phyloP scores from a whole-genome alignment of 352 stramenopile genomes.

The Albugo laibachii region DNA sequence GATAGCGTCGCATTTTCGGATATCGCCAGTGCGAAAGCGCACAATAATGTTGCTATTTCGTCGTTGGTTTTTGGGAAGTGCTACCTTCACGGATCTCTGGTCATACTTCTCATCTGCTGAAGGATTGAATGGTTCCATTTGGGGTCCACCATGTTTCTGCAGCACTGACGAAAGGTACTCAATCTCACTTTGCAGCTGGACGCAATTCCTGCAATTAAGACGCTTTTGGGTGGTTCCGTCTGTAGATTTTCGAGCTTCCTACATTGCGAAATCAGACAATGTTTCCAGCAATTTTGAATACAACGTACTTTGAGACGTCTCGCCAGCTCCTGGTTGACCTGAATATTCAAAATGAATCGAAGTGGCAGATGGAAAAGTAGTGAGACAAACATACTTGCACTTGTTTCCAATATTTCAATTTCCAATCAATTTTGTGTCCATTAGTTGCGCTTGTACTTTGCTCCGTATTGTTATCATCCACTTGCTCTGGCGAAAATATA shows the following conservation, averaged over 20 bases:
- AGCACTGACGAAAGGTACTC: background rate
- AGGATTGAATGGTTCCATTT: conserved; percentile 2
- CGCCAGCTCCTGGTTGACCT: conserved; percentile 64
- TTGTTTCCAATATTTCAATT: background rate
- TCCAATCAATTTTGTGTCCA: background rate
- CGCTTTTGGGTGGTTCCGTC: background rate
- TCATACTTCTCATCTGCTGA: background rate
- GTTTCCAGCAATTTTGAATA: background rate
- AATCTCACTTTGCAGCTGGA: background rate
- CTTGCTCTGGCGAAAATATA: too few relatives aligned
- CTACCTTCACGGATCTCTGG: background rate
- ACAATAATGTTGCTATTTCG: conserved; percentile 11
- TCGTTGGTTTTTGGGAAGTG: background rate
- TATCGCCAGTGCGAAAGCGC: background rate
- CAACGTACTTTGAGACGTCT: conserved; percentile 28
- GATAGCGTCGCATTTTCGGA: conserved; percentile 3
- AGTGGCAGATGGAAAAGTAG: background rate
- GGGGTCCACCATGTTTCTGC: conserved; percentile 3
- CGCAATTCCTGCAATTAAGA: background rate
- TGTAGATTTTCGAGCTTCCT: background rate
- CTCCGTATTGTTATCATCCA: too few relatives aligned
- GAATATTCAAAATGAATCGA: background rate
- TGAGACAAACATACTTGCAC: background rate
- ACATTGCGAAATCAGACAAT: background rate
- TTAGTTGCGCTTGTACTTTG: too few relatives aligned